Conservation (phyloP, 306 rosid species). For the Clitoria ternatea region DNA sequence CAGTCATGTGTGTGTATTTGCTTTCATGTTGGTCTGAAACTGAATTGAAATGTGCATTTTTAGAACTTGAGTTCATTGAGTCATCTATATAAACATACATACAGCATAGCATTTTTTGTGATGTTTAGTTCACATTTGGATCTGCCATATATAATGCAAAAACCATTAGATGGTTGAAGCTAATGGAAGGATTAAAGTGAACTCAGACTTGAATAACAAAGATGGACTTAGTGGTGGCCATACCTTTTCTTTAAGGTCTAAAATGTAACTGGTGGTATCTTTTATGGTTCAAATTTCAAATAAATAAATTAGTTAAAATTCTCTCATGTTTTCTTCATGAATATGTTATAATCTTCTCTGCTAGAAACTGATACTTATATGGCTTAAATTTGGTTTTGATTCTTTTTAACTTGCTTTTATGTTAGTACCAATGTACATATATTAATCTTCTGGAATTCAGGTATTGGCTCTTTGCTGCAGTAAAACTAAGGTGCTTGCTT, state of each 20-base stretch:
- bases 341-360: neutral
- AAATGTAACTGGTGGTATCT: neutral
- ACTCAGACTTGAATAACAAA: neutral
- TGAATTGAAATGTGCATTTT: neutral
- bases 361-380: neutral
- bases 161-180: neutral
- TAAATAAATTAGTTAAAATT: neutral
- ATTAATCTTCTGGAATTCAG: slow-evolving; percentile 37
- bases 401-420: neutral
- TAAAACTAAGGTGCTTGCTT: slow-evolving; percentile 76
- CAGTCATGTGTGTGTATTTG: neutral
- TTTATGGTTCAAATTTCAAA: neutral
- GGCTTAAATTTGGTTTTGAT: slow-evolving; percentile 19
- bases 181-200: neutral
- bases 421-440: neutral
- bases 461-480: slow-evolving; percentile 92
- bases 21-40: neutral
- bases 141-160: neutral
- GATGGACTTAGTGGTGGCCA: neutral
- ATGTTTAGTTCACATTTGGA: neutral
- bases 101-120: neutral
- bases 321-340: neutral
- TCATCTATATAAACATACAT: neutral
- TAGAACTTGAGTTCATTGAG: neutral
- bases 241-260: neutral